Evolutionary conservation across 2,329 filamentous ascomycete genomes (phyloP).

Genomic region (Penicillium nordicum): DNA sequence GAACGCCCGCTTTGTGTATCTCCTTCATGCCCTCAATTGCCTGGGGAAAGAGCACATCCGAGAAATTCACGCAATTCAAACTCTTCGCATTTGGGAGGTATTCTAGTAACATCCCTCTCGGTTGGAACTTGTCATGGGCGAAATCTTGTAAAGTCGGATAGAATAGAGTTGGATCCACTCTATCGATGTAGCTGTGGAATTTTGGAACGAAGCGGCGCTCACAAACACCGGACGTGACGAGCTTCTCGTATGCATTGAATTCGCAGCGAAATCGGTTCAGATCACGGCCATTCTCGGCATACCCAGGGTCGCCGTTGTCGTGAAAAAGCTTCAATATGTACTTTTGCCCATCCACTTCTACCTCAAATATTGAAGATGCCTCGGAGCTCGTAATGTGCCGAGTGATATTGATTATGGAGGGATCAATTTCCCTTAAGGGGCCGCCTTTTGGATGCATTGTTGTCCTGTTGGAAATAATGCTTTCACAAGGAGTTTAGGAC

Average conservation of each 20-base stretch:
- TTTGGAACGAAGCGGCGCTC: slow-evolving; percentile 19
- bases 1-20: slow-evolving; percentile 18
- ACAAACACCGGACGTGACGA: slow-evolving; percentile 16
- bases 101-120: slow-evolving; percentile 18
- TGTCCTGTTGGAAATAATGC: background rate
- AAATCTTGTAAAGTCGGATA: slow-evolving; percentile 18
- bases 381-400: slow-evolving; percentile 7
- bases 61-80: slow-evolving; percentile 23
- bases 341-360: slow-evolving; percentile 14
- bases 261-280: slow-evolving; percentile 26
- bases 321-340: slow-evolving; percentile 22
- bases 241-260: slow-evolving; percentile 20
- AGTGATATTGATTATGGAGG: slow-evolving; percentile 7
- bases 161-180: slow-evolving; percentile 17
- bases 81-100: slow-evolving; percentile 14
- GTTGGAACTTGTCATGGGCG: slow-evolving; percentile 14
- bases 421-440: background rate
- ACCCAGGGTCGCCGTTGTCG: slow-evolving; percentile 25
- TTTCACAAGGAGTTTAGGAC: no score
- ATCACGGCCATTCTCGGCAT: slow-evolving; percentile 23
- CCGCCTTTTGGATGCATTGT: background rate
- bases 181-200: slow-evolving; percentile 24
- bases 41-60: slow-evolving; percentile 9
- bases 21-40: slow-evolving; percentile 20
- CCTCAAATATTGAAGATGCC: slow-evolving; percentile 16